Conservation (phyloP, 176 grass and related monocot genomes). For the Echinochloa phyllopogon region DNA sequence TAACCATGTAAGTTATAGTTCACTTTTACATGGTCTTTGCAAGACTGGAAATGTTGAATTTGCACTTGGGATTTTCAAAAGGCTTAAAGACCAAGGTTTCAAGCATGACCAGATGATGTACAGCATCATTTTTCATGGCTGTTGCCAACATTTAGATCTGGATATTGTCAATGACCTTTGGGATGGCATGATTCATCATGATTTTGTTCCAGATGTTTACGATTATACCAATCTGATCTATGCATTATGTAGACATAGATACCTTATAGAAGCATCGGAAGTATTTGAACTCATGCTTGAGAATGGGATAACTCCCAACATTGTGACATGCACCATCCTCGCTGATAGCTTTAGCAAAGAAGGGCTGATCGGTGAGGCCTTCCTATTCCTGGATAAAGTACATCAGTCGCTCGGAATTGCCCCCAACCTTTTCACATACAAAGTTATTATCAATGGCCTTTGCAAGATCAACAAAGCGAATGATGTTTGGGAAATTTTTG, state of each 20-base stretch:
- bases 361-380: constrained; percentile 58
- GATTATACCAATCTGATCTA: constrained; percentile 74
- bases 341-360: constrained; percentile 61
- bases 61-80: constrained; percentile 45
- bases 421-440: constrained; percentile 70
- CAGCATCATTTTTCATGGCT: constrained; percentile 71
- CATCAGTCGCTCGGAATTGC: constrained; percentile 42
- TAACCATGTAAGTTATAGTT: constrained; percentile 60
- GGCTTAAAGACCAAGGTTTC: constrained; percentile 48
- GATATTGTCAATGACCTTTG: constrained; percentile 52
- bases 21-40: constrained; percentile 67
- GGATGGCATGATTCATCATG: constrained; percentile 55
- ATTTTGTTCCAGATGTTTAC: constrained; percentile 64
- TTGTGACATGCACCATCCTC: constrained; percentile 76
- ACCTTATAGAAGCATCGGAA: constrained; percentile 58
- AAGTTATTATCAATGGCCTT: constrained; percentile 71
- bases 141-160: constrained; percentile 58
- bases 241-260: constrained; percentile 67
- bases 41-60: constrained; percentile 50
- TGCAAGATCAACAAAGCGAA: constrained; percentile 57
- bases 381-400: constrained; percentile 65
- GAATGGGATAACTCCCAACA: constrained; percentile 59
- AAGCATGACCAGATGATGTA: constrained; percentile 55
- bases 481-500: constrained; percentile 56
- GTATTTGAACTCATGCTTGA: constrained; percentile 71